Conservation (phyloP, 73 alveolate genomes). For the Symbiodinium natans region DNA sequence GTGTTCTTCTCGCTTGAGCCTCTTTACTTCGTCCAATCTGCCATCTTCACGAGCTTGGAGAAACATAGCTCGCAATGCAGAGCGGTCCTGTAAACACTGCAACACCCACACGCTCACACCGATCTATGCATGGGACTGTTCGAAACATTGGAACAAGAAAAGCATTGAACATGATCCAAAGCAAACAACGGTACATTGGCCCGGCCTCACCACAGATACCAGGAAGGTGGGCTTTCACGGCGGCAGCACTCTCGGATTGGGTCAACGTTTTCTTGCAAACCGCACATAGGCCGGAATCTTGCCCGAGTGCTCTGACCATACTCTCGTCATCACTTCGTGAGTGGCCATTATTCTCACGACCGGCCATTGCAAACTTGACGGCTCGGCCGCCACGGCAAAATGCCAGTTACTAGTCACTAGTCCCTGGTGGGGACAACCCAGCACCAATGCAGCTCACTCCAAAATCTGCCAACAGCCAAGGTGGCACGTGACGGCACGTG, state of each 20-base stretch:
- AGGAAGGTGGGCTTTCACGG: not conserved
- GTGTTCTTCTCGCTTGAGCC: not conserved
- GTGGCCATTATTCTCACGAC: too few species aligned
- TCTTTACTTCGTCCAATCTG: not conserved
- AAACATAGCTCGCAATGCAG: not conserved
- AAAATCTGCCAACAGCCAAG: too few species aligned
- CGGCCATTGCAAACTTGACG: too few species aligned
- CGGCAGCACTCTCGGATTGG: not conserved
- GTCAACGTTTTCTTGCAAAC: not conserved
- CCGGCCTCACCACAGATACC: not conserved
- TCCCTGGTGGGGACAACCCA: too few species aligned
- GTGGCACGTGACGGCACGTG: too few species aligned
- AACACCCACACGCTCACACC: not conserved
- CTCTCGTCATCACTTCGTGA: too few species aligned
- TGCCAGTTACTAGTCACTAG: too few species aligned
- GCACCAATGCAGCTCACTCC: too few species aligned
- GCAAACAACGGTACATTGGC: not conserved
- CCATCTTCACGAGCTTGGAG: not conserved
- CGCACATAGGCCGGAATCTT: too few species aligned
- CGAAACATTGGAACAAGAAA: not conserved
- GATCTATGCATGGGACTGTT: not conserved
- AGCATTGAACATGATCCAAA: not conserved
- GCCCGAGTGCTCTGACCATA: too few species aligned
- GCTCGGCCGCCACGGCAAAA: too few species aligned
- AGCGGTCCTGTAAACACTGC: not conserved